Evolutionary conservation across 257 asterid genomes (phyloP).

Genomic region (Solanum appendiculatum): DNA sequence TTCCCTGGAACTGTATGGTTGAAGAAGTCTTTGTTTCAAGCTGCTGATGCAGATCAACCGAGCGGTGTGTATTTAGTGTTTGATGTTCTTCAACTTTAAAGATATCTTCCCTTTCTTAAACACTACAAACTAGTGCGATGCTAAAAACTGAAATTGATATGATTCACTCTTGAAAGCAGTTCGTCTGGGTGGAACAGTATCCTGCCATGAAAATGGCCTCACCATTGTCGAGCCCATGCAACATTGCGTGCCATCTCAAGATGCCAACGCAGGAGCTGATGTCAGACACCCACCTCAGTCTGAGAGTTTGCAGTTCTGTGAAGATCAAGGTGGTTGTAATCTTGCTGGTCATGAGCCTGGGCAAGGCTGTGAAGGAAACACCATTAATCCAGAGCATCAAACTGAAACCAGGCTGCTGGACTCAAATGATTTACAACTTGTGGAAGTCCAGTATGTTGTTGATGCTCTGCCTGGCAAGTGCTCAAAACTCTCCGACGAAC

Average conservation of each 20-base stretch:
- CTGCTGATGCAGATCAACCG: constrained; percentile 7
- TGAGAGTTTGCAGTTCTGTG: background rate
- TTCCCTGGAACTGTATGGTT: constrained; percentile 89
- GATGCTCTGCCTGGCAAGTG: background rate
- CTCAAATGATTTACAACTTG: background rate
- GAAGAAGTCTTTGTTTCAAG: constrained; percentile 43
- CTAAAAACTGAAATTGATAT: background rate
- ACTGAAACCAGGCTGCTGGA: background rate
- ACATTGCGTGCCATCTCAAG: background rate
- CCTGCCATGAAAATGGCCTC: background rate
- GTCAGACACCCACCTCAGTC: background rate
- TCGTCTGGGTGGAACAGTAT: background rate
- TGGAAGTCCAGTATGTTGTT: background rate
- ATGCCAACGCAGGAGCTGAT: background rate
- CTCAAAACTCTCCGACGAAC: background rate
- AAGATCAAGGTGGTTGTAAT: constrained; percentile 15
- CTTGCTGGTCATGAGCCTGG: background rate
- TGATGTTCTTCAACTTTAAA: background rate
- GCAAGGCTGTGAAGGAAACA: background rate
- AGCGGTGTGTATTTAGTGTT: constrained; percentile 21
- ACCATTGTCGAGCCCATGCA: background rate
- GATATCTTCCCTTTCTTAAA: background rate
- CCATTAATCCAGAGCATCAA: background rate
- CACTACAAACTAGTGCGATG: background rate
- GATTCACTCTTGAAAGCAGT: constrained; percentile 6